Base-by-base conservation (phyloP, 371 early-diverging fungal species). In the Apophysomyces ossiformis region DNA sequence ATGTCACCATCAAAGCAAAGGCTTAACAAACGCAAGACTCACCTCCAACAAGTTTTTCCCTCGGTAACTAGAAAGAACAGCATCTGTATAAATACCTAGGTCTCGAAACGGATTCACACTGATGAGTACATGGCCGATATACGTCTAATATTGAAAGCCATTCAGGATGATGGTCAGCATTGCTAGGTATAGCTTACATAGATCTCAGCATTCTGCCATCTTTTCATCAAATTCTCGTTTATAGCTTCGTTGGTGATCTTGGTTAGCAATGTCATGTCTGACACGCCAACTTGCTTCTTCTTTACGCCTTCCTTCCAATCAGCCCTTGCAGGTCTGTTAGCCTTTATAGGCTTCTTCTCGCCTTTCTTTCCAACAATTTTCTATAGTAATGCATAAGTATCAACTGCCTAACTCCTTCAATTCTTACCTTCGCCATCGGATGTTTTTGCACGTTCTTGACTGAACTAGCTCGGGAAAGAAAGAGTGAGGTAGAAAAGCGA, bases 61-160 rank as follows among this genome's bases (percentile, higher is more conserved):
- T 69, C 82, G 84, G 73, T 94, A 94, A 65, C 87, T 85, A 45
- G 79, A 74, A 57, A 94, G 78, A 11, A 92, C 84, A 39, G 86
- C 84, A 57, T 89, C 90, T 12, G 92, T 92, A 67, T 94, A 94
- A 47, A 94, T 90, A 37, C 93, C 93, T 56, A 93, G 78, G 64
- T 93, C 94, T 66, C 85, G 85, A 79, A 94, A 94, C 21, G 94
- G 94, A 70, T 94, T 94, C 39, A 94, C 94, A 81, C 91, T 91
- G 72, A 94, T 93, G 66, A 94, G 81, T 65, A 94, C 94, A 77
- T 93, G 90, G 21, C 93, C 93, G 69, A 94, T 94, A 74, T 93
- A 93, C 12, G 94, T 94, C 90, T 92, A 84, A 36, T 41, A 41
- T 21, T 15, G 15, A 58, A 64, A 37, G 37, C 15, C 3, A 21